phyloP scores from a whole-genome alignment of 2,329 filamentous ascomycete genomes.

The Pseudogymnoascus sp. region DNA sequence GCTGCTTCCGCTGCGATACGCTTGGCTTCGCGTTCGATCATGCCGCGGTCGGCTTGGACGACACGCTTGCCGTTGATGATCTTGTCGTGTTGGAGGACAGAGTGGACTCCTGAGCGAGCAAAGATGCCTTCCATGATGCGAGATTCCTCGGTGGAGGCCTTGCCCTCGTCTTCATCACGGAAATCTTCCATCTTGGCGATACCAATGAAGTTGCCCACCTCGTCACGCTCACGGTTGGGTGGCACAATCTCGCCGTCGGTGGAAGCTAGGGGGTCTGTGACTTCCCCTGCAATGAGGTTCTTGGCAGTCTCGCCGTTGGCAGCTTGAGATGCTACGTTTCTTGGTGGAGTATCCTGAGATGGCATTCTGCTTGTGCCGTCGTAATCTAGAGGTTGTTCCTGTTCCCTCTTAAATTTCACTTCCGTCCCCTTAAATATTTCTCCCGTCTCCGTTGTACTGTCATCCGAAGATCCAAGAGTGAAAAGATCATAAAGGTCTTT shows the following conservation, averaged over 20 bases:
- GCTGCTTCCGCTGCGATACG: constrained; percentile 72
- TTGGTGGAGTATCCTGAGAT: constrained; percentile 16
- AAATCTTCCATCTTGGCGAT: constrained; percentile 60
- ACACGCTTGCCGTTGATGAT: constrained; percentile 73
- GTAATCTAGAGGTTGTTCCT: constrained; percentile 21
- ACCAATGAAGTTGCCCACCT: constrained; percentile 47
- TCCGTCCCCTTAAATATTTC: constrained; percentile 83
- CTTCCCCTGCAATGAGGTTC: neutral
- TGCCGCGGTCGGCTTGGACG: constrained; percentile 63
- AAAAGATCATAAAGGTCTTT: constrained; percentile 90
- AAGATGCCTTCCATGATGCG: constrained; percentile 87
- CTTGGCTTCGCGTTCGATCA: constrained; percentile 76
- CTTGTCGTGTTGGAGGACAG: constrained; percentile 86
- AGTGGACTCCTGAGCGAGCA: constrained; percentile 74
- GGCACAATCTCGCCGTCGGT: constrained; percentile 19
- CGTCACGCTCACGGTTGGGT: constrained; percentile 21
- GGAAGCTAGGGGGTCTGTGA: constrained; percentile 21
- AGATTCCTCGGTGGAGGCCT: constrained; percentile 49
- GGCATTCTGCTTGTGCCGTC: constrained; percentile 5
- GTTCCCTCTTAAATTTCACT: constrained; percentile 49
- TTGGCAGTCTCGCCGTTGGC: neutral
- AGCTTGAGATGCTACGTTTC: neutral
- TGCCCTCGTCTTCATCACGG: constrained; percentile 38
- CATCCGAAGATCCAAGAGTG: constrained; percentile 59
- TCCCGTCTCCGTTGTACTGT: constrained; percentile 71